These are phyloP conservation scores for Xylariaceae sp. DNA, from an alignment of 2,329 filamentous ascomycete species.

Conservation along the genomic window DNA sequence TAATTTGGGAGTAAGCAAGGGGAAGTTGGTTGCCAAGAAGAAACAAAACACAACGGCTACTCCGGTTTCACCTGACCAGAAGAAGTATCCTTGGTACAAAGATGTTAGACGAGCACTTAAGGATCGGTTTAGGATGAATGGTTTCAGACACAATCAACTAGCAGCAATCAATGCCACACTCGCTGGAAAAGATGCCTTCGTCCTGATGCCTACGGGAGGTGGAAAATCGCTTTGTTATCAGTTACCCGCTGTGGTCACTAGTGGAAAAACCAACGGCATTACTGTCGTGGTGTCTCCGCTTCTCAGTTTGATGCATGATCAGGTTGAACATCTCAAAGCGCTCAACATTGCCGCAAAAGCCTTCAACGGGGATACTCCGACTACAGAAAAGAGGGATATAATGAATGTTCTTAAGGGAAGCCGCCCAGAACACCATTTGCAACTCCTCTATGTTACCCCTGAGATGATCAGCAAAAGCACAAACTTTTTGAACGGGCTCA, in stretches of 20 bases:
- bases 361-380: constrained; percentile 70
- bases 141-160: constrained; percentile 86
- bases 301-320: constrained; percentile 94
- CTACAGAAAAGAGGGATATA: constrained; percentile 59
- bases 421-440: constrained; percentile 69
- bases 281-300: constrained; percentile 94
- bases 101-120: constrained; percentile 79
- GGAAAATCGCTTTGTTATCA: constrained; percentile 98
- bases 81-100: constrained; percentile 73
- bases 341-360: constrained; percentile 73
- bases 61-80: constrained; percentile 46
- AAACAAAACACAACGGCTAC: constrained; percentile 29
- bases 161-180: constrained; percentile 95
- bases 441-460: constrained; percentile 90
- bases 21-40: constrained; percentile 33
- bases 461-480: constrained; percentile 89
- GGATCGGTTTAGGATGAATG: constrained; percentile 75
- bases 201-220: constrained; percentile 95
- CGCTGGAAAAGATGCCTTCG: constrained; percentile 80
- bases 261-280: constrained; percentile 76
- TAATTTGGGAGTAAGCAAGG: constrained; percentile 36
- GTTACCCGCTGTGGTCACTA: constrained; percentile 76
- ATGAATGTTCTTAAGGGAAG: constrained; percentile 57
- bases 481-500: constrained; percentile 60
- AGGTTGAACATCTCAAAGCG: constrained; percentile 74